phyloP scores from a whole-genome alignment of 176 grass and related monocot genomes.

The Canna indica region DNA sequence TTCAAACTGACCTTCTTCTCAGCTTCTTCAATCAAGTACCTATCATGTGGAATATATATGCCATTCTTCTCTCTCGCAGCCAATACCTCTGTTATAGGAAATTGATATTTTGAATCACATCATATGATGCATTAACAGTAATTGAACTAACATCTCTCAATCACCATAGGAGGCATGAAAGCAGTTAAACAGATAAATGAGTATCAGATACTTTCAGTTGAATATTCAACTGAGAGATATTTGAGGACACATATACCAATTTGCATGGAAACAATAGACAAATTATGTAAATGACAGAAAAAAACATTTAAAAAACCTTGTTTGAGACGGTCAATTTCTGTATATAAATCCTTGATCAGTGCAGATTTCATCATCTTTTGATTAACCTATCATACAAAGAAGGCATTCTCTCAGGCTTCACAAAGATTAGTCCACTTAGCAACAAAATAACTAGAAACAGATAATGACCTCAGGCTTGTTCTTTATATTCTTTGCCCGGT shows the following conservation, averaged over 20 bases:
- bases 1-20: slow-evolving; percentile 53
- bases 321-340: slow-evolving; percentile 76
- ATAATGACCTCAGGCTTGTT: slow-evolving; percentile 74
- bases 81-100: slow-evolving; percentile 57
- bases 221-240: neutral
- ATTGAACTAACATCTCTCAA: too few relatives aligned
- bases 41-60: slow-evolving; percentile 74
- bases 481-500: slow-evolving; percentile 89
- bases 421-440: slow-evolving; percentile 5
- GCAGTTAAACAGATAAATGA: too few relatives aligned
- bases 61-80: slow-evolving; percentile 97
- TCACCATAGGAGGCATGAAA: too few relatives aligned
- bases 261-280: too few relatives aligned
- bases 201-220: neutral
- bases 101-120: neutral
- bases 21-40: slow-evolving; percentile 61
- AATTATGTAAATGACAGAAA: neutral
- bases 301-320: slow-evolving; percentile 40
- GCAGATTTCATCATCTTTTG: slow-evolving; percentile 97
- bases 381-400: slow-evolving; percentile 47
- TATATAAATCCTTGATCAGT: slow-evolving; percentile 76
- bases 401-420: neutral
- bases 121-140: neutral
- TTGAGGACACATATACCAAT: neutral
- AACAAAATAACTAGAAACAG: slow-evolving; percentile 8